phyloP scores from a whole-genome alignment of 2,329 filamentous ascomycete genomes.

The Aspergillus alliaceus region DNA sequence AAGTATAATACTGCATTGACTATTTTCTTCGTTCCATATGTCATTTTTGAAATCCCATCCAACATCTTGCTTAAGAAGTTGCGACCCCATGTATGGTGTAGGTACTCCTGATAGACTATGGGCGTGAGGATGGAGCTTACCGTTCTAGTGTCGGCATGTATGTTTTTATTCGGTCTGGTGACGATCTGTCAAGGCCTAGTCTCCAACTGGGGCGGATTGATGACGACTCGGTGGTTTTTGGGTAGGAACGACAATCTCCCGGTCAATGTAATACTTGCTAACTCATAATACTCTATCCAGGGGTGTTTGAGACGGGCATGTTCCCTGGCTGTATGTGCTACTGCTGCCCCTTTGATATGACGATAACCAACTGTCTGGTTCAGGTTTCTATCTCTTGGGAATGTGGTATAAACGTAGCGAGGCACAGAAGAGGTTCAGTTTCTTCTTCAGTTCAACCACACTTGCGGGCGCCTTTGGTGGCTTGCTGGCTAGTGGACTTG shows the following conservation, averaged over 20 bases:
- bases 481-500: conserved; percentile 59
- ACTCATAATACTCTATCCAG: conserved; percentile 5
- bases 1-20: conserved; percentile 75
- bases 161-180: conserved; percentile 78
- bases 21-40: conserved; percentile 80
- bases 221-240: conserved; percentile 82
- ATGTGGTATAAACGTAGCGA: conserved; percentile 85
- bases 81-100: conserved; percentile 66
- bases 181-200: conserved; percentile 77
- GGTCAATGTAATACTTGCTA: not conserved
- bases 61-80: conserved; percentile 71
- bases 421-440: conserved; percentile 86
- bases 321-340: conserved; percentile 59
- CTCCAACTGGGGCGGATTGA: conserved; percentile 72
- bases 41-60: conserved; percentile 65
- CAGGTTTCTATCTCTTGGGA: conserved; percentile 64
- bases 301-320: conserved; percentile 69
- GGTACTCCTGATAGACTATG: conserved; percentile 21
- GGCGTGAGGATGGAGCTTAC: too few relatives aligned
- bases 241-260: conserved; percentile 36
- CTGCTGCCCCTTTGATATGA: not conserved
- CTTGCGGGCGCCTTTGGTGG: conserved; percentile 64
- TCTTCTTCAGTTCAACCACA: conserved; percentile 80
- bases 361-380: not conserved
- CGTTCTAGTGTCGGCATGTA: conserved; percentile 66